Conservation (phyloP, 2,329 filamentous ascomycete species). For the Lachnellula occidentalis region DNA sequence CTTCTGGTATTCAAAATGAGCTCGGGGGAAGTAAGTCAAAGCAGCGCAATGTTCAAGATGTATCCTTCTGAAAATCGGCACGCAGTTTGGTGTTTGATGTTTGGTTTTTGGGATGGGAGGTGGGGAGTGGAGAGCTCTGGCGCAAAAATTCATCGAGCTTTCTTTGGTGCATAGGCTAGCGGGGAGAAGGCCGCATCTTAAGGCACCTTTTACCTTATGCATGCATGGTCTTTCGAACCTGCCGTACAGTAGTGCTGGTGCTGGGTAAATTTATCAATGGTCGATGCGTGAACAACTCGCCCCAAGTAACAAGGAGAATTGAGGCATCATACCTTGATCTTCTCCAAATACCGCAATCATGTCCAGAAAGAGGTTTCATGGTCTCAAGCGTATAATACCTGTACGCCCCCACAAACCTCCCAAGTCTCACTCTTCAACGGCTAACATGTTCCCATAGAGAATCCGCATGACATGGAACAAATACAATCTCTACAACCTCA, state of each 20-base stretch:
- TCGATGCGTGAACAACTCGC: neutral
- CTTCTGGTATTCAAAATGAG: neutral
- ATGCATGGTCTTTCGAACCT: neutral
- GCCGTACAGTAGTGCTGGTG: neutral
- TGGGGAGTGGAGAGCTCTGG: neutral
- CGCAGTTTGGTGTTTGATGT: neutral
- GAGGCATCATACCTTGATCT: neutral
- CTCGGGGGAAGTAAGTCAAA: neutral
- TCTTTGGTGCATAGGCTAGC: no score
- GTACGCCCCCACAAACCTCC: neutral
- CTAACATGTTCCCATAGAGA: constrained; percentile 54
- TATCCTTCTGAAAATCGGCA: neutral
- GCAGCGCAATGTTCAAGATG: neutral
- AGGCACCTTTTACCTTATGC: neutral
- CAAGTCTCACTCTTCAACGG: neutral
- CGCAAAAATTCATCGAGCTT: neutral
- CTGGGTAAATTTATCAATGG: neutral
- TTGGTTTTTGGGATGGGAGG: neutral
- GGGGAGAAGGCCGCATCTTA: no score
- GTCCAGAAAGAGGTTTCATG: constrained; percentile 59
- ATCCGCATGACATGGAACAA: constrained; percentile 96
- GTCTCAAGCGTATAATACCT: constrained; percentile 60
- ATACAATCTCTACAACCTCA: constrained; percentile 90
- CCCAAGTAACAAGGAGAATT: neutral
- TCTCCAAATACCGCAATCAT: constrained; percentile 14